phyloP scores from a whole-genome alignment of 2,329 filamentous ascomycete species.

The Dactylellina parvicollis region DNA sequence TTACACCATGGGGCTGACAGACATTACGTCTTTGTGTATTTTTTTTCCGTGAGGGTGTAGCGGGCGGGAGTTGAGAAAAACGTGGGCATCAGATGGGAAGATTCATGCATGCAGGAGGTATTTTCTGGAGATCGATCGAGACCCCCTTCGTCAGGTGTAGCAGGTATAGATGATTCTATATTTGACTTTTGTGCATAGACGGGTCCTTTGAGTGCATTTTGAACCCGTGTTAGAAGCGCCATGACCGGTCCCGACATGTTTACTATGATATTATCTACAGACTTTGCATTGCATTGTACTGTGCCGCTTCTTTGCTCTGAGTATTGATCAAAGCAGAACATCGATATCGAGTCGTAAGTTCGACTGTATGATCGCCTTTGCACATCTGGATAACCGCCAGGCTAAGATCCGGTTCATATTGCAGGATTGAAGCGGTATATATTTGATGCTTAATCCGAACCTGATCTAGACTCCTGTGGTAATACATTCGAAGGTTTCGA shows the following conservation, averaged over 20 bases:
- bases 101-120: conserved; percentile 30
- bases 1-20: conserved; percentile 26
- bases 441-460: too few relatives aligned
- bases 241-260: neutral
- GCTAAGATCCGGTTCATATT: neutral
- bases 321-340: too few relatives aligned
- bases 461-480: neutral
- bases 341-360: too few relatives aligned
- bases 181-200: conserved; percentile 8
- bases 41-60: conserved; percentile 37
- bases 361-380: too few relatives aligned
- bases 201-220: conserved; percentile 1
- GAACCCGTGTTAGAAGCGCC: neutral
- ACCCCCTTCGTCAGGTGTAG: neutral
- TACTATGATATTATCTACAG: neutral
- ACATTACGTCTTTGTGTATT: conserved; percentile 31
- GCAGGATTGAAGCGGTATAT: too few relatives aligned
- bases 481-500: neutral
- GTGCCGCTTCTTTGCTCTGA: too few relatives aligned
- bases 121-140: conserved; percentile 18
- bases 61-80: conserved; percentile 41
- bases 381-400: neutral
- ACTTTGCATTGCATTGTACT: too few relatives aligned
- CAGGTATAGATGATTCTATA: conserved; percentile 3
- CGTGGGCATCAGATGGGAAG: conserved; percentile 38